A percentile compares a stretch with the other conserved stretches of the same genome.
Conservation (phyloP, 2,329 filamentous ascomycete species). For the Aspergillus costaricaensis region DNA sequence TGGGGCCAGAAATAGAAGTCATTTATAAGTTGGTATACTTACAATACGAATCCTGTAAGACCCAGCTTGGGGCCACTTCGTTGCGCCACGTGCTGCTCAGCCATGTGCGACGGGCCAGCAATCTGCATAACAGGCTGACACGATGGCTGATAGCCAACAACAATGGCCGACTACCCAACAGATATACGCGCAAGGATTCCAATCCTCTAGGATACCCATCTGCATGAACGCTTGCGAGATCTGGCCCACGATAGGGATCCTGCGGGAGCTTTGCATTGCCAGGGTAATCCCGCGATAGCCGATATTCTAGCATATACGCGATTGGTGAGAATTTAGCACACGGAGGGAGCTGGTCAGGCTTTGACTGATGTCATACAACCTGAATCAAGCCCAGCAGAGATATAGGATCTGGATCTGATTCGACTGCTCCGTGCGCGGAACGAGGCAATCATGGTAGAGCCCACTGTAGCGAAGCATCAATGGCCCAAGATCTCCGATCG, state of each 20-base stretch:
- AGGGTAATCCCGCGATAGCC: not conserved
- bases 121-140: not conserved
- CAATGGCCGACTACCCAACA: not conserved
- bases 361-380: not conserved
- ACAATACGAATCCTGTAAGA: not conserved
- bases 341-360: not conserved
- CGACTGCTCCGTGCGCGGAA: not conserved
- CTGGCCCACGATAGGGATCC: not conserved
- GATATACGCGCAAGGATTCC: not conserved
- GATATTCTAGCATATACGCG: not conserved
- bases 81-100: not conserved
- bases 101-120: not conserved
- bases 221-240: not conserved
- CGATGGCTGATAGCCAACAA: not conserved
- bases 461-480: not conserved
- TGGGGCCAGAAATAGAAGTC: not conserved
- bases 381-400: not conserved
- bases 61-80: not conserved
- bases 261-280: not conserved
- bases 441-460: not conserved
- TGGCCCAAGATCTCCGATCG: not conserved
- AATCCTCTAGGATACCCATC: not conserved
- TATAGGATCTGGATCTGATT: not conserved
- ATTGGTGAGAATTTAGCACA: not conserved
- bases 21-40: not conserved